Percentiles rank a stretch among this genome's conserved stretches.
These are phyloP conservation scores for Leptographium wingfieldii DNA, from an alignment of 2,329 filamentous ascomycete species.

Conservation along the genomic window DNA sequence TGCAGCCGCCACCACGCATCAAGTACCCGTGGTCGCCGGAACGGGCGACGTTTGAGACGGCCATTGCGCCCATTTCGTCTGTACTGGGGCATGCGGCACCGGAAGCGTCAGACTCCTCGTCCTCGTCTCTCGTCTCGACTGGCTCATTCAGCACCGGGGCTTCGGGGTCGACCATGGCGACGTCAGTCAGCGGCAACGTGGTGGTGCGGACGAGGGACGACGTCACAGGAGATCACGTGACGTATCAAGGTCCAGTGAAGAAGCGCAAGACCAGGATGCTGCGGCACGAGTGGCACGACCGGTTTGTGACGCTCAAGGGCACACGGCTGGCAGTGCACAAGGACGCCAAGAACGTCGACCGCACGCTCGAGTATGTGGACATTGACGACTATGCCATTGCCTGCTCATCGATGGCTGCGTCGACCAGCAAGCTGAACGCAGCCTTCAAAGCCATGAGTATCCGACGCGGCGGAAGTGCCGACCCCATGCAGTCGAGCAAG, in stretches of 20 bases:
- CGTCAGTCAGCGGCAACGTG: conserved; percentile 12
- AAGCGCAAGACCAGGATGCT: conserved; percentile 84
- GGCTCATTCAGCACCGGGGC: conserved; percentile 12
- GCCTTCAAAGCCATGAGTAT: conserved; percentile 74
- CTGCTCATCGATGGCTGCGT: conserved; percentile 64
- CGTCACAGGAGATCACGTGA: conserved; percentile 29
- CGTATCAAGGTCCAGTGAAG: conserved; percentile 81
- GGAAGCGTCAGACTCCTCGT: conserved; percentile 10
- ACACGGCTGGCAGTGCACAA: conserved; percentile 67
- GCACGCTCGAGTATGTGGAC: conserved; percentile 66
- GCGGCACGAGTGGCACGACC: conserved; percentile 86
- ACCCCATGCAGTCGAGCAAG: conserved; percentile 19
- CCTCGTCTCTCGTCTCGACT: conserved; percentile 9
- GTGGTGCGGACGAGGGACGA: not conserved
- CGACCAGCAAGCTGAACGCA: conserved; percentile 68
- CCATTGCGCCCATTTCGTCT: conserved; percentile 23
- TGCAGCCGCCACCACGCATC: conserved; percentile 39
- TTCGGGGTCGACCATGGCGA: conserved; percentile 13
- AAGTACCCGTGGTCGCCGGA: conserved; percentile 45
- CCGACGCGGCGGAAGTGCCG: conserved; percentile 37
- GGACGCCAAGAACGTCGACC: conserved; percentile 36
- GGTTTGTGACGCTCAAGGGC: conserved; percentile 75
- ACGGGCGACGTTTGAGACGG: conserved; percentile 31
- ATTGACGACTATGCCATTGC: conserved; percentile 82
- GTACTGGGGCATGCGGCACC: not conserved